Evolutionary conservation across 2,329 filamentous ascomycete species (phyloP), one percentile per base, ranked within the genome.

Genomic region (Madurella fahalii): DNA sequence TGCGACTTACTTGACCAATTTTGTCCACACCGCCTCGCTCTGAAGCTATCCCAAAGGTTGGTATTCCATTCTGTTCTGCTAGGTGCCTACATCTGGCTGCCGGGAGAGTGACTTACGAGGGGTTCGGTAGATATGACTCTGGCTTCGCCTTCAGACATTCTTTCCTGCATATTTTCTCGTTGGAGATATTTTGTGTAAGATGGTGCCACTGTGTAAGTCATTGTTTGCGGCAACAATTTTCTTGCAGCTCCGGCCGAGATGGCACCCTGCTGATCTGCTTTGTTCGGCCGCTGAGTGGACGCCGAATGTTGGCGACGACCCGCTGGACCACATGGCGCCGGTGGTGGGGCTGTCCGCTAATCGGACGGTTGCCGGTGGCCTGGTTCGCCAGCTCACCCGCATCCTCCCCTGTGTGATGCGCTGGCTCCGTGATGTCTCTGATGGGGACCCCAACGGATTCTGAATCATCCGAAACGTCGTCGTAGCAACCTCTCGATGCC

Each of bases 1-100:
- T 15, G 16, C 34, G 16, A 61, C 69, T 58, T 73, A 84, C 81
- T 81, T 79, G 60, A 81, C 73, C 7, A 85, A 73, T 63, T 78
- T 82, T 32, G 79, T 79, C 83, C 83, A 86, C 63, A 74, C 74
- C 17, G 82, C 82, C 54, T 86, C 79, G 11, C 64, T 68, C 20
- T 77, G 72, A 32, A 71, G 61, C 80, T 83, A 55, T 40, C 40
- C 30, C 9, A 42, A 42, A 12, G 17, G 50, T 57, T 50, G 52
- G 17, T 37, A 9, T 48, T 39, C 25, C 25, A 25, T 25, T 25
- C 25, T 25, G 3, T 41, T 20, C 15, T 11, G 12, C 46, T 50
- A n/a, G 20, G 18, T 44, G 34, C 11, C 11, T 25, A 16, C 16
- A 9, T 9, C 11, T 5, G 12, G 12, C 7, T n/a, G n/a, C 18